phyloP scores from a whole-genome alignment of 805 yeast genomes.

The Wickerhamiella domercqiae region DNA sequence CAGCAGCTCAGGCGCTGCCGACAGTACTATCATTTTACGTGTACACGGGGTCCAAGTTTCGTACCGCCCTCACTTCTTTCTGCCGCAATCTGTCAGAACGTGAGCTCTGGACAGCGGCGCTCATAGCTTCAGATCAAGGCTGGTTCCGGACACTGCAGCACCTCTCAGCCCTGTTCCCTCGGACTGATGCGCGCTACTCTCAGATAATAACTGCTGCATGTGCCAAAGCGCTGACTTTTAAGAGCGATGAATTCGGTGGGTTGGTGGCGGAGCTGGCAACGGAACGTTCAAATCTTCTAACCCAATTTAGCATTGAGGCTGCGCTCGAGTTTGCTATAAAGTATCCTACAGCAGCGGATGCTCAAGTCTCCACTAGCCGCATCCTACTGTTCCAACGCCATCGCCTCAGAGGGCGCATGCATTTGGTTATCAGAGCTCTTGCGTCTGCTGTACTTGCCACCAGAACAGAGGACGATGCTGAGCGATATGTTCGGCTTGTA shows the following conservation, averaged over 20 bases:
- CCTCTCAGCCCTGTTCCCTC: not conserved
- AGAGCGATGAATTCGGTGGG: slow-evolving; percentile 14
- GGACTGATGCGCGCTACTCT: not conserved
- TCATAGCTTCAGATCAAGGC: not conserved
- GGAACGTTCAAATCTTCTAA: slow-evolving; percentile 40
- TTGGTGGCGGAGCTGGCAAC: slow-evolving; percentile 31
- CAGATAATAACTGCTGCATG: not conserved
- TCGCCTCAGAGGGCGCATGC: slow-evolving; percentile 59
- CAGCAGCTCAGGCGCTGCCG: too few species aligned
- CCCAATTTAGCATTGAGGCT: slow-evolving; percentile 52
- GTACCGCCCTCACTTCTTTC: not conserved
- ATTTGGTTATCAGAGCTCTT: slow-evolving; percentile 38
- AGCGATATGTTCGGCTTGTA: slow-evolving; percentile 39
- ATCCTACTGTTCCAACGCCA: slow-evolving; percentile 53
- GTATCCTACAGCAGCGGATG: slow-evolving; percentile 23
- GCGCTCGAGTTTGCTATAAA: slow-evolving; percentile 22
- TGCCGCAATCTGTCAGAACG: not conserved
- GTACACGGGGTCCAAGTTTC: not conserved
- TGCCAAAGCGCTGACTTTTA: not conserved
- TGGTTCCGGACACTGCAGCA: not conserved
- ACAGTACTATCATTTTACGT: not conserved
- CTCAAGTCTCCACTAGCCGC: slow-evolving; percentile 26
- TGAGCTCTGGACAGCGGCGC: not conserved
- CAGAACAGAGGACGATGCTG: slow-evolving; percentile 7
- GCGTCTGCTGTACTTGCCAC: slow-evolving; percentile 34